A percentile compares a stretch with the other conserved stretches of the same genome.
Evolutionary conservation across 1,284 basidiomycete species (phyloP).

Genomic region (Fomitopsis schrenkii): DNA sequence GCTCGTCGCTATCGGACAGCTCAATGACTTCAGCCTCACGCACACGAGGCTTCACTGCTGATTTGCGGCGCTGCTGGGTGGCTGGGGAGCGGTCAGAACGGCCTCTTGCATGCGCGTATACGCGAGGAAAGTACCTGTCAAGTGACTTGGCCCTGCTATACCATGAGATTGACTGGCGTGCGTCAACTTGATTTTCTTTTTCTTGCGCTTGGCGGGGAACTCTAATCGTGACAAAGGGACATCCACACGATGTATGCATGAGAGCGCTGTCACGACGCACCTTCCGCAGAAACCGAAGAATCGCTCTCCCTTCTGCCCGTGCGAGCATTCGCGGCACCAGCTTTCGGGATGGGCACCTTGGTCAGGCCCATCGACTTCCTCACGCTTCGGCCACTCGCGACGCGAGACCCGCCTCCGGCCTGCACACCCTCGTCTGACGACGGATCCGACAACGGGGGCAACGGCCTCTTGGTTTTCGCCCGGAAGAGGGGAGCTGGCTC

Average conservation of each 20-base stretch:
- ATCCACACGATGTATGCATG: background rate
- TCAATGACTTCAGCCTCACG: background rate
- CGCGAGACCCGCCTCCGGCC: background rate
- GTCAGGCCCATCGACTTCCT: background rate
- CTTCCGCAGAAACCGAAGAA: background rate
- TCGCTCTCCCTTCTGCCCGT: background rate
- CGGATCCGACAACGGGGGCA: background rate
- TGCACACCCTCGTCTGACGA: background rate
- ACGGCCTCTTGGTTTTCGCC: background rate
- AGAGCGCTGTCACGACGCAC: background rate
- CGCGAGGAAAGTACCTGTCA: background rate
- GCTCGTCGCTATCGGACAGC: background rate
- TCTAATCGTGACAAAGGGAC: background rate
- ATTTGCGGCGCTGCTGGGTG: background rate
- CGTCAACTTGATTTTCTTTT: constrained; percentile 4
- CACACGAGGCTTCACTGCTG: background rate
- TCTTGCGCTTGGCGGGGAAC: background rate
- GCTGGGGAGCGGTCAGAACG: background rate
- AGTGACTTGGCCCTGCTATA: background rate
- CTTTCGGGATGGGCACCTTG: background rate
- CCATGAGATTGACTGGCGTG: background rate
- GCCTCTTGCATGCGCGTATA: background rate
- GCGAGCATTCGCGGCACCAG: background rate
- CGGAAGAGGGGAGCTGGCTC: background rate
- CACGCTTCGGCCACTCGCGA: background rate